A percentile compares a stretch with the other conserved stretches of the same genome.
phyloP scores from a whole-genome alignment of 306 rosid species.

The Cicer arietinum region DNA sequence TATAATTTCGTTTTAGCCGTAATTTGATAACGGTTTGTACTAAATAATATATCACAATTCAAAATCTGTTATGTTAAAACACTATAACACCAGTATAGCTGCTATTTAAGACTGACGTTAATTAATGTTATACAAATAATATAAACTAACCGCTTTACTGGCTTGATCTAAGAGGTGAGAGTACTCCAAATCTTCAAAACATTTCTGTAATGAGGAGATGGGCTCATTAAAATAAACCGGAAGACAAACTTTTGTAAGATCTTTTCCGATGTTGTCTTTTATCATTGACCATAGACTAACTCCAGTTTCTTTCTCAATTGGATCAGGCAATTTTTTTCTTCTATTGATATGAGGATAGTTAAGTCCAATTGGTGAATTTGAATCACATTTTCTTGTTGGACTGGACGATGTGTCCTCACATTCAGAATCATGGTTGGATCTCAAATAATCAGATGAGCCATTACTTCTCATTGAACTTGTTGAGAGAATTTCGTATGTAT shows the following conservation, averaged over 20 bases:
- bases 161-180: conserved; percentile 86
- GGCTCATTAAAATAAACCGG: conserved; percentile 97
- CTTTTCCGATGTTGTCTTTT: conserved; percentile 92
- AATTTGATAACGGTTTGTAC: no score
- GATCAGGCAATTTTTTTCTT: conserved; percentile 86
- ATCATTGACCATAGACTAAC: conserved; percentile 94
- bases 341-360: conserved; percentile 65
- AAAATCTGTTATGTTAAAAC: no score
- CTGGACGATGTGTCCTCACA: conserved; percentile 44
- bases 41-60: no score
- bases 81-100: no score
- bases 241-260: conserved; percentile 89
- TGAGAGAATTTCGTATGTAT: conserved; percentile 74
- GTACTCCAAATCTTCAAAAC: conserved; percentile 91
- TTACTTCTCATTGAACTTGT: conserved; percentile 62
- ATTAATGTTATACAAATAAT: conserved; percentile 2
- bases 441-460: conserved; percentile 56
- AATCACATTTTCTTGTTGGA: conserved; percentile 24
- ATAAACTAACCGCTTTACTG: conserved; percentile 69
- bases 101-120: no score
- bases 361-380: conserved; percentile 50
- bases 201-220: conserved; percentile 83
- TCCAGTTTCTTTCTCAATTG: conserved; percentile 83
- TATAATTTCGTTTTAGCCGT: no score
- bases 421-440: conserved; percentile 52